These are phyloP conservation scores for Annulohypoxylon bovei DNA, from an alignment of 495 filamentous ascomycete genomes.

Conservation along the genomic window DNA sequence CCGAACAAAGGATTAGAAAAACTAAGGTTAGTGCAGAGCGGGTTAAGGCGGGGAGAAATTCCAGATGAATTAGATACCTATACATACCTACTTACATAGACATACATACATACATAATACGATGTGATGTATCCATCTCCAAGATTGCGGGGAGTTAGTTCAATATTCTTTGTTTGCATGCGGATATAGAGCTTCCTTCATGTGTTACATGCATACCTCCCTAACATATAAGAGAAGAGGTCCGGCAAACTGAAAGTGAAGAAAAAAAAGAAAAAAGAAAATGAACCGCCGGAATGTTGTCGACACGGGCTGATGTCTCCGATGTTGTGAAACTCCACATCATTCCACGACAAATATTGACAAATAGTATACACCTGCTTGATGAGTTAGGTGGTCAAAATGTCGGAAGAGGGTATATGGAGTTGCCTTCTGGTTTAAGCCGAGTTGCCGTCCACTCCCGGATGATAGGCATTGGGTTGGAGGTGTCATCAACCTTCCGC, in stretches of 20 bases:
- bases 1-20: constrained; percentile 9
- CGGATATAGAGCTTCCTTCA: constrained; percentile 23
- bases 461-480: neutral
- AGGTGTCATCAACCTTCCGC: constrained; percentile 2
- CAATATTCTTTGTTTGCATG: constrained; percentile 28
- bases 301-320: constrained; percentile 31
- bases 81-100: too few species aligned
- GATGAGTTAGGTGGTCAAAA: constrained; percentile 30
- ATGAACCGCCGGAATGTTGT: constrained; percentile 40
- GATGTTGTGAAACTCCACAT: constrained; percentile 34
- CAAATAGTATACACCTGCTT: constrained; percentile 13
- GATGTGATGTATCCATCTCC: neutral
- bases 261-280: constrained; percentile 10
- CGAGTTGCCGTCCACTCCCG: constrained; percentile 34
- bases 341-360: constrained; percentile 24
- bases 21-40: neutral
- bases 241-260: constrained; percentile 24
- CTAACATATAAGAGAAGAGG: neutral
- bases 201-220: constrained; percentile 1
- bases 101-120: too few species aligned
- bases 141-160: constrained; percentile 29
- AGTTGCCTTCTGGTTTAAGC: constrained; percentile 25
- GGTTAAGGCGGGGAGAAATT: constrained; percentile 23
- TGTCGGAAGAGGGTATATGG: neutral
- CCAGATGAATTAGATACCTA: constrained; percentile 6